phyloP scores from a whole-genome alignment of 139 green algal species.

The Parachlorella kessleri region DNA sequence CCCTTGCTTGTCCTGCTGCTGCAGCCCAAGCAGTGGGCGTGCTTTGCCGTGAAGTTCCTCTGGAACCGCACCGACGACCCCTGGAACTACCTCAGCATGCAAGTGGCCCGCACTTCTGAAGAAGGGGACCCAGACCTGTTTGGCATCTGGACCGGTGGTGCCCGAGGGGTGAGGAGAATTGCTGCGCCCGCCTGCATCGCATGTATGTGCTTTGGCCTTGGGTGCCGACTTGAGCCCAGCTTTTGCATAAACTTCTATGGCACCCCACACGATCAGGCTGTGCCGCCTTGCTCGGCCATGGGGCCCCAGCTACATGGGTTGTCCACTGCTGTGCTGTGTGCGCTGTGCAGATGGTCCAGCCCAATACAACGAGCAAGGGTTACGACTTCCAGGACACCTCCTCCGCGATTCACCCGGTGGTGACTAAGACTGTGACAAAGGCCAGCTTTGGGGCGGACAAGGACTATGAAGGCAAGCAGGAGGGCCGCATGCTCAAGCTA shows the following conservation, averaged over 20 bases:
- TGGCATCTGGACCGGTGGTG: slow-evolving; percentile 25
- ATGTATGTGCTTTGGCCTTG: no score
- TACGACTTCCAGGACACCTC: slow-evolving; percentile 47
- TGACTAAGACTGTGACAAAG: slow-evolving; percentile 31
- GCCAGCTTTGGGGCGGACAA: slow-evolving; percentile 12
- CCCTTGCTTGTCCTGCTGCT: no score
- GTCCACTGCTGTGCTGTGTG: not conserved
- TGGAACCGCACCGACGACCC: not conserved
- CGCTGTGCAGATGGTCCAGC: not conserved
- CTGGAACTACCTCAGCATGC: slow-evolving; percentile 46
- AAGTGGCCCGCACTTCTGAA: slow-evolving; percentile 30
- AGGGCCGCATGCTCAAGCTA: no score
- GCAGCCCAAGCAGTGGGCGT: slow-evolving; percentile 36
- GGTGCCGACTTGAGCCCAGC: not conserved
- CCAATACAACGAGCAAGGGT: not conserved
- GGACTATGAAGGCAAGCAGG: slow-evolving; percentile 13
- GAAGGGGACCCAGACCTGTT: slow-evolving; percentile 51
- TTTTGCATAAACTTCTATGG: not conserved
- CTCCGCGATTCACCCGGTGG: slow-evolving; percentile 5
- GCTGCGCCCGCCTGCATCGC: not conserved
- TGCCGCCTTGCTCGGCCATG: not conserved
- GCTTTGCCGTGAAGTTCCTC: slow-evolving; percentile 23
- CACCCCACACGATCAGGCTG: not conserved
- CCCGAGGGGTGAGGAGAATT: not conserved
- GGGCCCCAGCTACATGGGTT: not conserved